These are phyloP conservation scores for Leptodermis oblonga DNA, from an alignment of 257 asterid genomes.

Conservation along the genomic window DNA sequence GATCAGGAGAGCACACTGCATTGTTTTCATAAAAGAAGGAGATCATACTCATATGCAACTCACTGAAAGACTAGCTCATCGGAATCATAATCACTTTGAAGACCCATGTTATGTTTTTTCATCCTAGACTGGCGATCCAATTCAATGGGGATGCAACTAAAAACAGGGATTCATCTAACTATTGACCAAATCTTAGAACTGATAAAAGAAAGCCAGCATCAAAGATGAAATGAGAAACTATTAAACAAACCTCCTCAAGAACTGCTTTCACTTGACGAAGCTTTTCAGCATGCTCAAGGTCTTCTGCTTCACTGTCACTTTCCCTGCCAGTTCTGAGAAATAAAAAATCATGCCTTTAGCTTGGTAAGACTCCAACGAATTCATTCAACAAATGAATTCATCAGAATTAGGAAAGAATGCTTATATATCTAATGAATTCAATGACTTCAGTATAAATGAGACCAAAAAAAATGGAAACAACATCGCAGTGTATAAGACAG, in stretches of 20 bases:
- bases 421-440: no score
- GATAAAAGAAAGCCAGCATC: not conserved
- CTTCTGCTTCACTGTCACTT: constrained; percentile 98
- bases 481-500: not conserved
- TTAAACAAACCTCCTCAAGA: constrained; percentile 86
- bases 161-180: not conserved
- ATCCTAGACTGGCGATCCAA: no score
- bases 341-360: constrained; percentile 27
- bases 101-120: no score
- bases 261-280: constrained; percentile 99
- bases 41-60: no score
- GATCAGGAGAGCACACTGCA: not conserved
- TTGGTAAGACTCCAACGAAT: constrained; percentile 18
- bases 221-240: not conserved
- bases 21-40: no score
- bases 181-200: not conserved
- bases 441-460: no score
- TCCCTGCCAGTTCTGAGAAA: constrained; percentile 71
- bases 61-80: no score
- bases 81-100: no score
- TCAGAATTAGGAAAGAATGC: not conserved
- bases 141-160: no score
- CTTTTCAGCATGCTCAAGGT: constrained; percentile 94
- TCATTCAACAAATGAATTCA: constrained; percentile 6
- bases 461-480: no score